Conservation (phyloP, 345 rosid species). For the Euphorbia peplus region DNA sequence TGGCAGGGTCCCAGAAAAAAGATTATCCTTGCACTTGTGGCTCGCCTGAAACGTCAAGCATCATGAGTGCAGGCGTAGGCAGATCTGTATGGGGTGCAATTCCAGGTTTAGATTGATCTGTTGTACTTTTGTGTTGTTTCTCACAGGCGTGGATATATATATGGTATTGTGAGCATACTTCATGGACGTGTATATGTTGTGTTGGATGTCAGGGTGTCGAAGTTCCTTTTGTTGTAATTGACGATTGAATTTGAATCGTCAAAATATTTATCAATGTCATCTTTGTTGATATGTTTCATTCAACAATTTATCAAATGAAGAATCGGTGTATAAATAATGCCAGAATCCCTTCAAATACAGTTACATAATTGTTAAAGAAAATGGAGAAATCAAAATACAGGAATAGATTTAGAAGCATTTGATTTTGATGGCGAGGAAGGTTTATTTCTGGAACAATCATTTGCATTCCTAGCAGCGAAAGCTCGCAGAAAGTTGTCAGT, state of each 20-base stretch:
- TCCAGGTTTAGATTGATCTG: not conserved
- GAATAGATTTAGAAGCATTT: slow-evolving; percentile 27
- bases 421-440: slow-evolving; percentile 24
- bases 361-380: not conserved
- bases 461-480: slow-evolving; percentile 45
- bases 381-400: slow-evolving; percentile 15
- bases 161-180: no score
- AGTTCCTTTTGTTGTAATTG: slow-evolving; percentile 2
- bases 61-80: not conserved
- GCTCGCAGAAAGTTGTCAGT: slow-evolving; percentile 54
- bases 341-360: not conserved
- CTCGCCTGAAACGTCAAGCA: slow-evolving; percentile 18
- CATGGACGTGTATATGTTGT: not conserved
- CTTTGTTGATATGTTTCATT: not conserved
- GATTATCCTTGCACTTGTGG: slow-evolving; percentile 46
- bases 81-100: not conserved
- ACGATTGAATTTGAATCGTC: not conserved
- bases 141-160: not conserved
- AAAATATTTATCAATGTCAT: not conserved
- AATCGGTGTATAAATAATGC: not conserved
- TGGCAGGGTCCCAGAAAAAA: slow-evolving; percentile 69
- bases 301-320: no score
- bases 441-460: slow-evolving; percentile 39
- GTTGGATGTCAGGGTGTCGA: not conserved
- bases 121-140: not conserved